A percentile compares a stretch with the other conserved stretches of the same genome.
These are phyloP conservation scores for Casuarina equisetifolia DNA, from an alignment of 306 rosid genomes.

Conservation along the genomic window DNA sequence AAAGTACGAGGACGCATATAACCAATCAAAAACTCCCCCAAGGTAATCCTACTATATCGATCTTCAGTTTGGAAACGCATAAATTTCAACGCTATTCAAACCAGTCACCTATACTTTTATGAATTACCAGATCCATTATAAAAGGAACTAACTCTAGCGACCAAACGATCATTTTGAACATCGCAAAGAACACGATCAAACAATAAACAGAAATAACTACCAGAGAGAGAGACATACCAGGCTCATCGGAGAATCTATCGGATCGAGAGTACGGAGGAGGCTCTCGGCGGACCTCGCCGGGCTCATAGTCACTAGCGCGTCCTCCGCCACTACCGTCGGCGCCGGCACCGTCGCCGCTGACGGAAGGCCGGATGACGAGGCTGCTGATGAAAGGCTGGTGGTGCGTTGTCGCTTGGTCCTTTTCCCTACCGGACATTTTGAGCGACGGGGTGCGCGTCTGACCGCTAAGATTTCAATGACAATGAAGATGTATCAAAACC, in stretches of 20 bases:
- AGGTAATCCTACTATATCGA: neutral
- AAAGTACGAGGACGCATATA: neutral
- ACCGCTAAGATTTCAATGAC: slow-evolving; percentile 20
- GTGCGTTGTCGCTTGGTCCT: slow-evolving; percentile 41
- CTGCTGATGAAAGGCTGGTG: slow-evolving; percentile 62
- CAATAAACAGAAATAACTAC: neutral
- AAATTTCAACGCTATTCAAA: neutral
- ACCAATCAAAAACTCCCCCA: neutral
- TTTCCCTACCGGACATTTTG: slow-evolving; percentile 50
- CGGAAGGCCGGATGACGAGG: slow-evolving; percentile 55
- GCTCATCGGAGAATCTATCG: slow-evolving; percentile 41
- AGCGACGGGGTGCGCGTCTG: slow-evolving; percentile 11
- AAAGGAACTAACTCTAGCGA: neutral
- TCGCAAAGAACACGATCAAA: neutral
- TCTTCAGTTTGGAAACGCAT: slow-evolving; percentile 12
- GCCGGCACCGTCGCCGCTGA: slow-evolving; percentile 39
- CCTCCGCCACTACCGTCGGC: slow-evolving; percentile 32
- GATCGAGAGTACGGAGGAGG: slow-evolving; percentile 49
- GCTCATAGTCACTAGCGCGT: slow-evolving; percentile 50
- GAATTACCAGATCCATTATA: neutral
- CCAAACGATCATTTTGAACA: slow-evolving; percentile 1
- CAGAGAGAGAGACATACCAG: slow-evolving; percentile 38
- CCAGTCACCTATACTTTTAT: neutral
- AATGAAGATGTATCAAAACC: slow-evolving; percentile 25
- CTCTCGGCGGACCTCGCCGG: slow-evolving; percentile 54